Base-by-base conservation (phyloP, 179 eudicot genomes). In the Beta corolliflora region DNA sequence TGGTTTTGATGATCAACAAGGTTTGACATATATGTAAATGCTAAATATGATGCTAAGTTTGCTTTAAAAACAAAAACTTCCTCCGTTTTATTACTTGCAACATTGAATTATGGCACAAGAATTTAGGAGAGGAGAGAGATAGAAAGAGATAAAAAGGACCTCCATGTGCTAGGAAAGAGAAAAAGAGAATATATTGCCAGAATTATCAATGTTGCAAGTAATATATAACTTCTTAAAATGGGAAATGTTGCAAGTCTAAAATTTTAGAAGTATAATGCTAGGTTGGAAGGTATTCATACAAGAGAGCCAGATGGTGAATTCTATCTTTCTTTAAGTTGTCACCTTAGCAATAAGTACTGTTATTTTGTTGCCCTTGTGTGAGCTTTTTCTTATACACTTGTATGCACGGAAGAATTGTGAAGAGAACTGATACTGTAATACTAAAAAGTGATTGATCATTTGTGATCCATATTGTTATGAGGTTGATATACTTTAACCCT, bases 1-100 rank as follows among this genome's bases (percentile, higher is more conserved):
- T 70, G 97, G 98, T 21, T 89, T 83, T 80, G 94, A 92, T 77
- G 85, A 88, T 74, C 93, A 87, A 53, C 89, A 85, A 85, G 95
- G 97, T 90, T 74, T 71, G 82, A 46, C 18, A 77, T 81, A 13
- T 54, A n/a, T 53, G 65, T 55, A 6, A 21, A 21, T 48, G 10
- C 36, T 41, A 29, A 18, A 7, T 46, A 29, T 31, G 31, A 61
- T 73, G 78, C 65, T 73, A 13, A 77, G 41, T 36, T 36, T 36
- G 41, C 41, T 36, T 36, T 3, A 2, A 3, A 36, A 36, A 36
- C 25, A 36, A 36, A 36, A 36, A 29, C 31, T 36, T 36, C 41
- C 4, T 36, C 41, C 41, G 41, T 36, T 36, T 36, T 36, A 36
- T 36, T 36, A 36, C 41, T 36, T 36, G 41, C 41, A 36, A 36